Conservation (phyloP, 2,329 filamentous ascomycete genomes). For the Aspergillus flavus region DNA sequence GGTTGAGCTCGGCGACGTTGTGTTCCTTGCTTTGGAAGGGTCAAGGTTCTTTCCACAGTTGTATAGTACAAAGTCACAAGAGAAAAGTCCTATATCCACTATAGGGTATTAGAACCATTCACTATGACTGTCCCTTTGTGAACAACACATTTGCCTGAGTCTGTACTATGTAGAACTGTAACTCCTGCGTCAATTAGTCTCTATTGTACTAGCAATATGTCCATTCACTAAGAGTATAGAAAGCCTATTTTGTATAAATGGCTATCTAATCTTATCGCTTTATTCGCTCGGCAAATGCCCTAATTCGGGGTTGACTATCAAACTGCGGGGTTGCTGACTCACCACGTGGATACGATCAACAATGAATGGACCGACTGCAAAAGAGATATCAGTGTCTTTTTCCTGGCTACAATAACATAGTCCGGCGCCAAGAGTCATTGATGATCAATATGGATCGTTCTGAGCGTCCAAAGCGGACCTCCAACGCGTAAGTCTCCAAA, state of each 20-base stretch:
- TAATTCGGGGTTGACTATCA: neutral
- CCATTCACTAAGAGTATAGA: too few relatives aligned
- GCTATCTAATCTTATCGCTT: neutral
- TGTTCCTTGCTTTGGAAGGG: too few relatives aligned
- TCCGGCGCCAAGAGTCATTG: neutral
- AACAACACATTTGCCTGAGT: too few relatives aligned
- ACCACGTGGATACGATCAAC: neutral
- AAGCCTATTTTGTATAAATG: too few relatives aligned
- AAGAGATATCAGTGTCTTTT: neutral
- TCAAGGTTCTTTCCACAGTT: too few relatives aligned
- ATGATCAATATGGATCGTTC: conserved; percentile 13
- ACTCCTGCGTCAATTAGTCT: too few relatives aligned
- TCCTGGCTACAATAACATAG: neutral
- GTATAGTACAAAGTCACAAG: too few relatives aligned
- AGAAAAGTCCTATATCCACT: too few relatives aligned
- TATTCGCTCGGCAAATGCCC: neutral
- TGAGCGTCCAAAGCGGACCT: conserved; percentile 21
- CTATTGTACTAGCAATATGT: too few relatives aligned
- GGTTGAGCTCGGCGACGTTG: neutral
- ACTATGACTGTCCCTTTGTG: too few relatives aligned
- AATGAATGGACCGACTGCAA: neutral
- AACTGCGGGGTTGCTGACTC: conserved; percentile 16
- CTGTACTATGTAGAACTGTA: too few relatives aligned
- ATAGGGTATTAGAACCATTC: too few relatives aligned
- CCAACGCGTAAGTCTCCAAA: conserved; percentile 21